phyloP scores from a whole-genome alignment of 2,329 filamentous ascomycete species.

The Pestalotiopsis sp. region DNA sequence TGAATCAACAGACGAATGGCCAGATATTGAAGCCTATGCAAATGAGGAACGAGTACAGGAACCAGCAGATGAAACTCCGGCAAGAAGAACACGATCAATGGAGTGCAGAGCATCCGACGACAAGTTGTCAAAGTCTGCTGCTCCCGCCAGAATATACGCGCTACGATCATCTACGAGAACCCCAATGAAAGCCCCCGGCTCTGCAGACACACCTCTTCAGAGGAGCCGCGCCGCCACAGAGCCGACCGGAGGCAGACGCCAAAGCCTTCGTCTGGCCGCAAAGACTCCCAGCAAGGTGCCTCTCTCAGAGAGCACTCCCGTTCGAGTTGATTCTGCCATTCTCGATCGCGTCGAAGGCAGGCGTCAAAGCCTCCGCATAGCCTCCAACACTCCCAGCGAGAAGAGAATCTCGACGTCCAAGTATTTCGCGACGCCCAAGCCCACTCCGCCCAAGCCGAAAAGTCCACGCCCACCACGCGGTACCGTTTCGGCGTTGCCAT shows the following conservation, averaged over 20 bases:
- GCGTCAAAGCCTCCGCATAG: constrained; percentile 7
- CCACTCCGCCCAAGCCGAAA: constrained; percentile 21
- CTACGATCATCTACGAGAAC: not conserved
- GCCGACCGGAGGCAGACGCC: not conserved
- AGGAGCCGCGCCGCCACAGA: not conserved
- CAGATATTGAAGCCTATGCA: not conserved
- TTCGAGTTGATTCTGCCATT: not conserved
- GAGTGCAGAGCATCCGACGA: not conserved
- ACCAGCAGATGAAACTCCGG: not conserved
- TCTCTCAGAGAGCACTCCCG: not conserved
- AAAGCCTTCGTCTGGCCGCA: not conserved
- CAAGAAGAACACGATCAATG: not conserved
- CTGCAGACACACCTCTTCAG: not conserved
- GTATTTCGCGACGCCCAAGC: constrained; percentile 31
- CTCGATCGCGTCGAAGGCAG: not conserved
- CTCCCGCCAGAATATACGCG: not conserved
- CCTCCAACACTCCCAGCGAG: constrained; percentile 21
- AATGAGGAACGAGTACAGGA: not conserved
- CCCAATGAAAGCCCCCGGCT: not conserved
- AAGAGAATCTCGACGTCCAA: constrained; percentile 33
- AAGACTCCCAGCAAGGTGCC: not conserved
- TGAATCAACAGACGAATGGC: not conserved
- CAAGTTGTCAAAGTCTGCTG: not conserved
- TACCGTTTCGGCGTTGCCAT: constrained; percentile 59
- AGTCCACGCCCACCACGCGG: constrained; percentile 40